Base-by-base conservation (phyloP, 768 basidiomycete species). In the Boletus sp. region DNA sequence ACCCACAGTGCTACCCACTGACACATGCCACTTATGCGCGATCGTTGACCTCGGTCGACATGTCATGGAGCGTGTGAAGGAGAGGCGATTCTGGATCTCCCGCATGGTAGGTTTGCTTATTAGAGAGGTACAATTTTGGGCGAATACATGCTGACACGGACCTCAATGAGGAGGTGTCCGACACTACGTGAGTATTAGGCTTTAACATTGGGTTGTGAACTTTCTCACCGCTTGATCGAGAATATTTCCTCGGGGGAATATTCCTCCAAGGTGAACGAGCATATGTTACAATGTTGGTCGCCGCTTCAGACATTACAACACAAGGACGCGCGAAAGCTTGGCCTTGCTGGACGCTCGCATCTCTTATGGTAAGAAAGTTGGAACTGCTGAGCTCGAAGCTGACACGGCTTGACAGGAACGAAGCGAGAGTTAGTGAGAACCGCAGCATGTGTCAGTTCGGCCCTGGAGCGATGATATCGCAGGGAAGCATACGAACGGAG, bases 381-480 rank as follows among this genome's bases (percentile, higher is more conserved):
- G 39, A 35, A 44, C 20, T 32, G 37, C 37, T 46, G 61, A 18
- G 45, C 49, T 53, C 29, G 50, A 54, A 56, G 49, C 44, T 20
- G 52, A 20, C 29, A 46, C 24, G 39, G 56, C 48, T 57, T 61
- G 62, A 57, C 65, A 57, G 54, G 53, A 67, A 52, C 55, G 55
- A 51, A 57, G 55, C 35, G 59, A 56, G 42, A 55, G 64, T 47
- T 50, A 54, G 28, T 17, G 41, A 47, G 56, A 57, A 55, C 46
- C 33, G 46, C 51, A 64, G 47, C 42, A 37, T 55, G 59, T 46
- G 54, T 62, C 52, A 46, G 55, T 50, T 36, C 39, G 57, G 35
- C 44, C 41, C 47, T 63, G 39, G 49, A 58, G 66, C 66, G 68
- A 70, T 69, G 58, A 63, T 64, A 37, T 67, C 67, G 67, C 67